phyloP scores from a whole-genome alignment of 257 asterid genomes.

The Leptodermis oblonga region DNA sequence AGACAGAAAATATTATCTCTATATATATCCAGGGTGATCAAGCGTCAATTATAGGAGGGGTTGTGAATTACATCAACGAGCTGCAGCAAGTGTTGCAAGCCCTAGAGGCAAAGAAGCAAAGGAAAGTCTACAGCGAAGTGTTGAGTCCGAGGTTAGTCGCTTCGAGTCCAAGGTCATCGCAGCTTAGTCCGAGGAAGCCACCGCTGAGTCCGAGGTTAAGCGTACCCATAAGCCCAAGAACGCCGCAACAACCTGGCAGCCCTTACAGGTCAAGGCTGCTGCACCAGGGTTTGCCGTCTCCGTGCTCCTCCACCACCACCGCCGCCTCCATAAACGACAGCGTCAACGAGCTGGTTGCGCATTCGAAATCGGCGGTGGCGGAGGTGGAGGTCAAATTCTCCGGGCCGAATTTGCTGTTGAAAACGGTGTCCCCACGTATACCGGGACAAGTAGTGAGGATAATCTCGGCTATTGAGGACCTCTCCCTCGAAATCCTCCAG shows the following conservation, averaged over 20 bases:
- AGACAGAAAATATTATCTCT: too few species aligned
- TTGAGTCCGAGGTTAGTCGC: conserved; percentile 60
- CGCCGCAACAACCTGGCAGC: conserved; percentile 73
- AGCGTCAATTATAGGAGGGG: conserved; percentile 97
- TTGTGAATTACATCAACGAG: conserved; percentile 77
- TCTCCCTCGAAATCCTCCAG: conserved; percentile 71
- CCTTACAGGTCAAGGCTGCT: conserved; percentile 50
- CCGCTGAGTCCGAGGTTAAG: conserved; percentile 67
- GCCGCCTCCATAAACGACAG: conserved; percentile 39
- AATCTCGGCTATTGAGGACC: conserved; percentile 55
- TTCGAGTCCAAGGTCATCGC: conserved; percentile 49
- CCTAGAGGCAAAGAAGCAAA: conserved; percentile 75
- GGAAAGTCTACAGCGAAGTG: conserved; percentile 60
- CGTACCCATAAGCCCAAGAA: conserved; percentile 81
- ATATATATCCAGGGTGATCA: conserved; percentile 63
- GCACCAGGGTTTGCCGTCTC: conserved; percentile 33
- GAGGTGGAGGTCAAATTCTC: conserved; percentile 91
- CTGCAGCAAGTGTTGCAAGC: conserved; percentile 72
- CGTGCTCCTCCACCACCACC: conserved; percentile 49
- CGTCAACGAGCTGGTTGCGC: conserved; percentile 73
- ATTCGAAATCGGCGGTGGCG: conserved; percentile 65
- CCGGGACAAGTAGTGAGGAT: conserved; percentile 74
- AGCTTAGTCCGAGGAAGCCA: conserved; percentile 65
- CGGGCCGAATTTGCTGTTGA: conserved; percentile 64
- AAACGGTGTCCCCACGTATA: conserved; percentile 56